Evolutionary conservation across 441 rosid genomes (phyloP), one percentile per base, ranked within the genome.

Genomic region (Brassica balearica): DNA sequence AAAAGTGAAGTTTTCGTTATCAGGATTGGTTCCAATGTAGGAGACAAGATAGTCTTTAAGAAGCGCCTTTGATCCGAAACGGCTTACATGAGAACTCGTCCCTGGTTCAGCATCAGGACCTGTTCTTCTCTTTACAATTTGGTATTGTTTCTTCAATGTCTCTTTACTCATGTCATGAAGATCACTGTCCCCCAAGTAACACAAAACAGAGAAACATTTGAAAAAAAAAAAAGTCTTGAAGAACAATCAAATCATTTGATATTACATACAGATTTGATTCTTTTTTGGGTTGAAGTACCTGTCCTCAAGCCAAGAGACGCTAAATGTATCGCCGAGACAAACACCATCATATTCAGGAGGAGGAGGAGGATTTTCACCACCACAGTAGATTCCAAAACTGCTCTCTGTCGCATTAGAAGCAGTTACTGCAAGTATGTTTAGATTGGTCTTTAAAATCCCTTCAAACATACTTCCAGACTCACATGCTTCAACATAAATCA

Each of bases 291-390:
- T 58, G 11, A 17, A 67, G 66, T 73, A 91, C 96, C 96, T 86
- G 80, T 91, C 92, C 75, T 91, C 94, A 88, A 88, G 74, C 96
- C 96, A 91, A 68, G 96, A 85, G 79, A 89, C 72, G 72, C 94
- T 91, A 60, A 88, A 91, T 38, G 77, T 11, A 36, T 90, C 96
- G 12, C 96, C 96, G 8, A 91, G 80, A 76, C 96, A 90, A 67
- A 82, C 80, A 9, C 0, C 25, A 2, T 5, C 17, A 72, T 72
- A 84, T 25, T 84, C 85, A 2, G 73, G 4, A 29, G 87, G 82
- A 63, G 88, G 62, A 67, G 69, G 3, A 56, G 88, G 88, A 74
- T 77, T 62, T 12, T 61, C 25, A 1, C 48, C 86, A 8, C 83
- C 74, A 62, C 94, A 90, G 69, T 90, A 91, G 19, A 59, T 23